phyloP scores from a whole-genome alignment of 2,329 filamentous ascomycete genomes.

The Ilyonectria sp. region DNA sequence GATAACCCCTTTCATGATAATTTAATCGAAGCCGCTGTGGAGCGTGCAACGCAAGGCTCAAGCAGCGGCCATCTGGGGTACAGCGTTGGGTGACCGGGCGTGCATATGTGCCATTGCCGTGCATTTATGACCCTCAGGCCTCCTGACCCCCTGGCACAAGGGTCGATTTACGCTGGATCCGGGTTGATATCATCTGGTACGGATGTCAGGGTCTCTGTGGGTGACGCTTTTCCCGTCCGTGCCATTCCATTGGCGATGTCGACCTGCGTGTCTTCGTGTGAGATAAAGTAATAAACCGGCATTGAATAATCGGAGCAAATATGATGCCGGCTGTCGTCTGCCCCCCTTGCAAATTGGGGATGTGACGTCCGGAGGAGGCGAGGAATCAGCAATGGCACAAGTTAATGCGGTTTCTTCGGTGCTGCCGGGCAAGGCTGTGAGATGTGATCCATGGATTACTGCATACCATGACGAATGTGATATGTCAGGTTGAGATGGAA shows the following conservation, averaged over 20 bases:
- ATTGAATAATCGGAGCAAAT: conserved; percentile 1
- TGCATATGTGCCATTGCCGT: conserved; percentile 40
- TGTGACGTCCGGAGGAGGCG: conserved; percentile 17
- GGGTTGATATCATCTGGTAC: conserved; percentile 14
- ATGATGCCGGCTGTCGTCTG: not conserved
- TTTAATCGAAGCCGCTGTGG: conserved; percentile 43
- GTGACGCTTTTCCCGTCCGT: conserved; percentile 14
- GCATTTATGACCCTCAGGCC: conserved; percentile 29
- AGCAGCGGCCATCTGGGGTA: conserved; percentile 44
- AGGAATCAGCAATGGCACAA: conserved; percentile 17
- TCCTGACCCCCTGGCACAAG: conserved; percentile 16
- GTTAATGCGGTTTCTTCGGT: conserved; percentile 18
- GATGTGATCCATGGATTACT: conserved; percentile 25
- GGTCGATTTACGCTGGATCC: conserved; percentile 1
- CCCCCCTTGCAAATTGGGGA: conserved; percentile 22
- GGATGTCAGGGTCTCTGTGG: conserved; percentile 19
- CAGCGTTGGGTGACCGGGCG: conserved; percentile 36
- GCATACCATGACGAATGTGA: conserved; percentile 11
- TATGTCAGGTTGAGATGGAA: conserved; percentile 8
- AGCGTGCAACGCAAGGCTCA: conserved; percentile 27
- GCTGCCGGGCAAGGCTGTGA: conserved; percentile 19
- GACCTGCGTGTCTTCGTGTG: conserved; percentile 19
- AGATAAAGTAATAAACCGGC: conserved; percentile 16
- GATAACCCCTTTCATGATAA: conserved; percentile 34
- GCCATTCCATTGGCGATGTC: conserved; percentile 13